Evolutionary conservation across 1,139 yeast species (phyloP).

Genomic region (Debaryomycetaceae sp.): DNA sequence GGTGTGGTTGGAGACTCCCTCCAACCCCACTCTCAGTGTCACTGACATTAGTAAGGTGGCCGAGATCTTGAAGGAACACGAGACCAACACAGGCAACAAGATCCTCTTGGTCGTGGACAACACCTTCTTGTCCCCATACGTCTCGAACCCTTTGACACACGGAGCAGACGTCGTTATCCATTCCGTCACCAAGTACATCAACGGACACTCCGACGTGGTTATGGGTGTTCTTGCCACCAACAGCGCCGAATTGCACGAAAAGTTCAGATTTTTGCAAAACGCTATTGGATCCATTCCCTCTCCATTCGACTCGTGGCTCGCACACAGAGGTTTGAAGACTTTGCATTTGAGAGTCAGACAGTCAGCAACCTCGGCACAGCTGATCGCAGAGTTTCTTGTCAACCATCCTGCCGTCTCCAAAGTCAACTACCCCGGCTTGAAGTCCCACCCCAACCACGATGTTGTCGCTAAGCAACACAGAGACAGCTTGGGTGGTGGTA

Average conservation of each 20-base stretch:
- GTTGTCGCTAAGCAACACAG: constrained; percentile 76
- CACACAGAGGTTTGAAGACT: constrained; percentile 89
- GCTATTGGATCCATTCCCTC: constrained; percentile 90
- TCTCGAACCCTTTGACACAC: constrained; percentile 75
- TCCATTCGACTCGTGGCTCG: constrained; percentile 89
- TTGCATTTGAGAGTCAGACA: constrained; percentile 77
- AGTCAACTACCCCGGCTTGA: constrained; percentile 82
- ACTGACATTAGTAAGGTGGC: constrained; percentile 69
- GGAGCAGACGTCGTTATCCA: constrained; percentile 90
- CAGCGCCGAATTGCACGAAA: constrained; percentile 56
- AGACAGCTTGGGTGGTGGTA: constrained; percentile 87
- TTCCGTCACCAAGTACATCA: constrained; percentile 87
- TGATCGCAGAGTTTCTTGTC: constrained; percentile 66
- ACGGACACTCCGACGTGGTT: constrained; percentile 91
- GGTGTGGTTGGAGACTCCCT: constrained; percentile 89
- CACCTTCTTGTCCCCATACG: constrained; percentile 91
- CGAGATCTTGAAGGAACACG: constrained; percentile 44
- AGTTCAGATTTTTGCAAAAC: constrained; percentile 74
- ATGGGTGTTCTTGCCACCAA: constrained; percentile 81
- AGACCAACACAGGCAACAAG: constrained; percentile 43
- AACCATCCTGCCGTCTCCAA: constrained; percentile 51
- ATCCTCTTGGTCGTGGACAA: constrained; percentile 80
- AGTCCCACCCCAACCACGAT: constrained; percentile 59
- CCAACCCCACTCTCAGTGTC: constrained; percentile 79
- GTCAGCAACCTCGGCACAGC: constrained; percentile 63